Evolutionary conservation across 208 protist species (phyloP).

Genomic region (Herpetomonas tarakana): DNA sequence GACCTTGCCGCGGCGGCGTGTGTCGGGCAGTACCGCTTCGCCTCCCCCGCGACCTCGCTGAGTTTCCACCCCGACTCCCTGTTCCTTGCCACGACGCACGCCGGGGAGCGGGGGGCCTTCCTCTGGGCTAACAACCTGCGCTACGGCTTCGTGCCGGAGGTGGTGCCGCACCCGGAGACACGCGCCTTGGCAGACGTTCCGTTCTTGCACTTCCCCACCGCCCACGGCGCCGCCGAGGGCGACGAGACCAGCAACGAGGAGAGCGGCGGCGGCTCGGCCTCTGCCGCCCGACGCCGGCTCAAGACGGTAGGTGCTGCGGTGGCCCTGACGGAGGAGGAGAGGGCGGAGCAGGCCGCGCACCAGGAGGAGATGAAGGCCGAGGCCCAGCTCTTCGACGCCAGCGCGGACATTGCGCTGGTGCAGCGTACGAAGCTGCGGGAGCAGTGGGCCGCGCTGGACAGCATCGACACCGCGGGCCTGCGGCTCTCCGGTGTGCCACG

Average conservation of each 20-base stretch:
- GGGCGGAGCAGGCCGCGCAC: slow-evolving; percentile 15
- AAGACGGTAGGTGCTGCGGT: slow-evolving; percentile 2
- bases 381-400: slow-evolving; percentile 64
- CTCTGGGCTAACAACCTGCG: slow-evolving; percentile 89
- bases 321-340: slow-evolving; percentile 18
- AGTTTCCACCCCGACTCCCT: slow-evolving; percentile 82
- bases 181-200: slow-evolving; percentile 43
- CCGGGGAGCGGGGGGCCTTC: slow-evolving; percentile 77
- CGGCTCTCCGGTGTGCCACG: slow-evolving; percentile 65
- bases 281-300: neutral
- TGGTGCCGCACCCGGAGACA: slow-evolving; percentile 45
- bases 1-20: slow-evolving; percentile 80
- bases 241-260: slow-evolving; percentile 11
- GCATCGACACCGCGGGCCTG: slow-evolving; percentile 55
- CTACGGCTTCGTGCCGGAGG: slow-evolving; percentile 86
- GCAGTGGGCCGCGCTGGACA: slow-evolving; percentile 43
- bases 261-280: neutral
- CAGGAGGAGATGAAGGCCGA: slow-evolving; percentile 29
- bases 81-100: slow-evolving; percentile 83
- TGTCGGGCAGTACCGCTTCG: slow-evolving; percentile 82
- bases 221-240: slow-evolving; percentile 53
- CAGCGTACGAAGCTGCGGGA: slow-evolving; percentile 31
- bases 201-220: slow-evolving; percentile 75
- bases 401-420: slow-evolving; percentile 53
- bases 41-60: slow-evolving; percentile 70